Conservation (phyloP, 2,329 filamentous ascomycete species). For the Paecilomyces niveus region DNA sequence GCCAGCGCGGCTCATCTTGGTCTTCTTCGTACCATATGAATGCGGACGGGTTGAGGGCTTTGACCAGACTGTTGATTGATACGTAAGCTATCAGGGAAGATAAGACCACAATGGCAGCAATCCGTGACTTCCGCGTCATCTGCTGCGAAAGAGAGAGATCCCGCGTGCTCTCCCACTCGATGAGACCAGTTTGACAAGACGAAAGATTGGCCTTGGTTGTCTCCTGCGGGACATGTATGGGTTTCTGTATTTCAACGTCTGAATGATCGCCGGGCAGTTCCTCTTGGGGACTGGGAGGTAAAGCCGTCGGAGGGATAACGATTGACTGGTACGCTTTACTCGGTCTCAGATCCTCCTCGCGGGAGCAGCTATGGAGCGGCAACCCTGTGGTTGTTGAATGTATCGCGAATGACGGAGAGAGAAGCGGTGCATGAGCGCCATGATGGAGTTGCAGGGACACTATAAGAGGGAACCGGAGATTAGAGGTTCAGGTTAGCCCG, state of each 20-base stretch:
- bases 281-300: neutral
- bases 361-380: constrained; percentile 1
- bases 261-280: neutral
- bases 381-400: constrained; percentile 7
- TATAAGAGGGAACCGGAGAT: constrained; percentile 6
- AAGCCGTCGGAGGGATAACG: neutral
- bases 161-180: neutral
- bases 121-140: constrained; percentile 35
- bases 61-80: constrained; percentile 43
- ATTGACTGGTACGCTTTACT: constrained; percentile 5
- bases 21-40: constrained; percentile 54
- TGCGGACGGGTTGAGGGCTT: constrained; percentile 56
- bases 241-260: neutral
- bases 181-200: constrained; percentile 6
- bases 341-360: constrained; percentile 16
- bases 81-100: constrained; percentile 37
- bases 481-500: neutral
- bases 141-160: constrained; percentile 18
- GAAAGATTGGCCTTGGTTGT: neutral
- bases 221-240: neutral
- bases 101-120: constrained; percentile 30
- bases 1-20: constrained; percentile 59
- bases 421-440: constrained; percentile 17
- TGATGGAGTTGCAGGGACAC: constrained; percentile 16
- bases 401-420: constrained; percentile 6